Evolutionary conservation across 169 alveolate genomes (phyloP).

Genomic region (Eimeria maxima): DNA sequence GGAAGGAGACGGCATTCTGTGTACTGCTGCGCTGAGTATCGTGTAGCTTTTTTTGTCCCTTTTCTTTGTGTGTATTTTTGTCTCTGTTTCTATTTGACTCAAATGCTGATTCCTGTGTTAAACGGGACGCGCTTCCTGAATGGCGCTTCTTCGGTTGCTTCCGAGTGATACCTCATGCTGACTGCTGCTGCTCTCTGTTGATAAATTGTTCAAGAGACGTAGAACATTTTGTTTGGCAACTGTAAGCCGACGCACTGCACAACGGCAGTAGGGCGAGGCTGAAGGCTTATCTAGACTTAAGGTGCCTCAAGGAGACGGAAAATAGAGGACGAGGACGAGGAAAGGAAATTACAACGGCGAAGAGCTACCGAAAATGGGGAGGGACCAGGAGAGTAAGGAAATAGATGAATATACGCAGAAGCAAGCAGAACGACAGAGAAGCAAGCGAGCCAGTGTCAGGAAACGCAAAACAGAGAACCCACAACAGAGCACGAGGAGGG

Average conservation of each 20-base stretch:
- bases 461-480: neutral
- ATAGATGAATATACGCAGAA: too few species aligned
- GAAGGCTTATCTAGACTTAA: neutral
- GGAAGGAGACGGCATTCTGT: slow-evolving; percentile 28
- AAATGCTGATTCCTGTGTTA: neutral
- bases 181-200: neutral
- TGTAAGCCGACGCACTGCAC: neutral
- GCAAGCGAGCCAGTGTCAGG: too few species aligned
- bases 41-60: neutral
- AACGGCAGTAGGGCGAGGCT: neutral
- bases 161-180: neutral
- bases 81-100: neutral
- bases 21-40: neutral
- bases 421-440: too few species aligned
- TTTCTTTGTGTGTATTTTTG: neutral
- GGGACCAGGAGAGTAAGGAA: neutral
- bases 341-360: neutral
- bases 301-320: neutral
- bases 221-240: too few species aligned
- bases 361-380: neutral
- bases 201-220: neutral
- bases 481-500: neutral
- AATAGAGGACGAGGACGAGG: neutral
- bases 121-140: neutral
- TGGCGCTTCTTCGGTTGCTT: neutral